Base-by-base conservation (phyloP, 2,329 filamentous ascomycete species). In the Graphiopsis chlorocephala region DNA sequence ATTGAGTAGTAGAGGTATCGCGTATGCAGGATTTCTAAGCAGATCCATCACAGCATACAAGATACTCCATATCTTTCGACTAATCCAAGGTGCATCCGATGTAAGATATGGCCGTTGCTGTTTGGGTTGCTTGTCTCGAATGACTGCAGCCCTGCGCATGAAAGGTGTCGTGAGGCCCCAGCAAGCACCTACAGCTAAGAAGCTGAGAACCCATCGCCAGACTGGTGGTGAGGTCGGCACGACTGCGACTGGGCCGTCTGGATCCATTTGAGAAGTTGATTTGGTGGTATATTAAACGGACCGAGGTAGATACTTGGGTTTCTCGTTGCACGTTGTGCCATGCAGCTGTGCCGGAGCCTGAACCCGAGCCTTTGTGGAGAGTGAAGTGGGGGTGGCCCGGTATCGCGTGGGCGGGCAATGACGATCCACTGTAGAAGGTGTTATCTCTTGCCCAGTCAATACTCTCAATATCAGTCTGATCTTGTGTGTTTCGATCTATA, bases 121-220 rank as follows among this genome's bases (percentile, higher is more conserved):
- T 23, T 85, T 71, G 3, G 86, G 80, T 70, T 68, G 59, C 25
- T 70, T 64, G 29, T 74, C 72, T 47, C 72, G 66, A 67, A 88
- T 84, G 57, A 90, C 85, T 1, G 94, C 93, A 11, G 94, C 94
- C 67, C 87, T 86, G 26, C 93, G 89, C 83, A 98, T 96, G 81
- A 98, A 97, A 12, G 82, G 81, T n/a, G 55, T 58, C 10, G 42
- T 64, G 71, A 96, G 87, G 60, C 93, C 94, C 94, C 94, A 98
- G 70, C 92, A 93, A 26, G 95, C 82, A 61, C 93, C 93, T 70
- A 98, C 93, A 66, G 97, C 87, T 62, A 97, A 84, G 82, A 97
- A 97, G 71, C 91, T 92, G 65, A 94, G 83, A 68, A 95, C 84
- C 83, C 95, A 97, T 80, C 93, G 93, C 80, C 96, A 83, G 68